Evolutionary conservation across 2,329 filamentous ascomycete species (phyloP), one percentile per base, ranked within the genome.

Genomic region (Bertia moriformis): DNA sequence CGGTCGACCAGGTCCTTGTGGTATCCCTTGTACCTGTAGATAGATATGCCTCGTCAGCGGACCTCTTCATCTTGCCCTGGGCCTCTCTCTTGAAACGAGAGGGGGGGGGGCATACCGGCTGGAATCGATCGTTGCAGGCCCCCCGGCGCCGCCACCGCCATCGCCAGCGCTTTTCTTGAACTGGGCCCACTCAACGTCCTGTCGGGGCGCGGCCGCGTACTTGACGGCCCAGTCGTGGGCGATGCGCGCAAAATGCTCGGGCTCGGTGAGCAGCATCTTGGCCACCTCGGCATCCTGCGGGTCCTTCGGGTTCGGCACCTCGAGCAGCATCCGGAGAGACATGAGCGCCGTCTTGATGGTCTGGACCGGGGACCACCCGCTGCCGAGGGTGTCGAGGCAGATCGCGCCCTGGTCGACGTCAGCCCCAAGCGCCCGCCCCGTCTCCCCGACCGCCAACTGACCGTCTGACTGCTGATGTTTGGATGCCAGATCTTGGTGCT

Each of bases 261-360:
- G 86, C 37, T 83, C 73, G 2, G 78, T 72, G 43, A 93, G 67
- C 52, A 96, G 69, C 85, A 95, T 93, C 51, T 73, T 77, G 18
- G 91, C 91, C 1, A 96, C 91, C 57, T 95, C 86, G 29, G 88
- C 88, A 52, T 98, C 91, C 63, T 98, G 91, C 0, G 91, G 91
- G 48, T 98, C 91, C 51, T 89, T 93, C 0, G 91, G 89, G 57
- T 98, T 93, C 3, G 91, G 91, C 14, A 80, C 85, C 61, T 86
- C 86, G 51, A 98, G 83, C 14, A 98, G 76, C 48, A 88, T 89
- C 57, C 94, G 88, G 20, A 98, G 70, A 19, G 88, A 95, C 42
- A 98, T 78, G 36, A 98, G 74, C 27, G 89, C 86, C 15, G 86
- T 93, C 63, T 95, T 96, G 58, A 98, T 89, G 13, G 89, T 98